Base-by-base conservation (phyloP, 148 eudicot genomes). In the Heliosperma pusillum region DNA sequence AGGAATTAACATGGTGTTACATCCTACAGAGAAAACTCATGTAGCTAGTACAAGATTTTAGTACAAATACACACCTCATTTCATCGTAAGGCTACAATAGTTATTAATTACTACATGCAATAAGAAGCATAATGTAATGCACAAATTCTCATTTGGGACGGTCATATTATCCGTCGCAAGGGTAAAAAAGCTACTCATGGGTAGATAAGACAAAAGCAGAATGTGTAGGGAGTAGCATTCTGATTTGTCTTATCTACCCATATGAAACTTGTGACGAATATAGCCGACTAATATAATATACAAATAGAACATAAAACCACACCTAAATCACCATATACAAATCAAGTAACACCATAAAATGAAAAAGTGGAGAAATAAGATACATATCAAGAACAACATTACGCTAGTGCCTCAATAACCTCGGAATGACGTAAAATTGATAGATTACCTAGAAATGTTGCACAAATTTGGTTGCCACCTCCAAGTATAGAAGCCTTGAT, bases 391-490 rank as follows among this genome's bases (percentile, higher is more conserved):
- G 5, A 33, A 33, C 36, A 33, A 33, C 36, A 33, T 33, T 33
- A 33, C 36, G 5, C 30, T 6, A 33, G 5, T 33, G 36, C 36
- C 36, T 33, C 36, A 33, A 33, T 33, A 33, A 33, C 5, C 5
- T 33, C 36, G 36, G 36, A 33, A 33, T 33, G 3, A 33, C 36
- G 36, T 33, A 33, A 33, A 33, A 33, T 1, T 33, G 36, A 57
- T 44, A 24, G 19, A 3, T 33, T 81, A 91, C 93, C 95, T 87
- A 33, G 95, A 90, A 62, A 89, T 88, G 33, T 88, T 80, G 78
- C 98, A 94, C 36, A 82, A 82, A 85, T 77, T 64, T 33, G 98
- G 98, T 78, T 94, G 88, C 98, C 98, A 93, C 56, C 82, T 89
- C 97, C 97, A 93, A 60, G 69, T 87, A 68, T 85, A 78, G 80